A percentile compares a stretch with the other conserved stretches of the same genome.
phyloP scores from a whole-genome alignment of 495 filamentous ascomycete genomes.

The Tuber magnatum region DNA sequence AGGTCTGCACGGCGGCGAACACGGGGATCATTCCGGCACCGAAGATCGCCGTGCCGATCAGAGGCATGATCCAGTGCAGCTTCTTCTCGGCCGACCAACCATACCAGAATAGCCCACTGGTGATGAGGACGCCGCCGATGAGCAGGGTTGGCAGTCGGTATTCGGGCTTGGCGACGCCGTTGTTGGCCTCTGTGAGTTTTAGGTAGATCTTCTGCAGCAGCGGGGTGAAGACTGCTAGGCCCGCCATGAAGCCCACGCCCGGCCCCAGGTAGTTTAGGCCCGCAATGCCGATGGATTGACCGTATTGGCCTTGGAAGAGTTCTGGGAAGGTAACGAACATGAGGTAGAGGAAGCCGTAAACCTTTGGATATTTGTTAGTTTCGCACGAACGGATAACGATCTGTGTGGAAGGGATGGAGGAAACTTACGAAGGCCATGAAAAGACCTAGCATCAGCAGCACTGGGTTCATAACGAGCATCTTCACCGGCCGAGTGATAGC shows the following conservation, averaged over 20 bases:
- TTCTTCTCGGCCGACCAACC: slow-evolving; percentile 57
- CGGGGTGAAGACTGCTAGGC: slow-evolving; percentile 47
- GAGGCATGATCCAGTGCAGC: slow-evolving; percentile 55
- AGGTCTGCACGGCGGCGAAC: slow-evolving; percentile 62
- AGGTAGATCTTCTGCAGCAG: slow-evolving; percentile 51
- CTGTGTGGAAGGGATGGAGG: slow-evolving; percentile 17
- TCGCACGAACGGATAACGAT: slow-evolving; percentile 44
- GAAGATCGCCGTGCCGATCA: slow-evolving; percentile 52
- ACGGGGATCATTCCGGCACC: slow-evolving; percentile 52
- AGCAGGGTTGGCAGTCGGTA: slow-evolving; percentile 56
- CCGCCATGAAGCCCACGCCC: slow-evolving; percentile 51
- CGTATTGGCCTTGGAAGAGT: slow-evolving; percentile 51
- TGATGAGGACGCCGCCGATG: slow-evolving; percentile 49
- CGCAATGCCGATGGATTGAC: slow-evolving; percentile 50
- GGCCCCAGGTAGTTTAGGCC: slow-evolving; percentile 57
- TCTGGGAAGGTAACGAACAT: slow-evolving; percentile 57
- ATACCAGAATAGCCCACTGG: slow-evolving; percentile 54
- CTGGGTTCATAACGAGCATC: slow-evolving; percentile 56
- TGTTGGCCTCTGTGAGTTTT: slow-evolving; percentile 48
- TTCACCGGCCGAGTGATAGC: slow-evolving; percentile 56
- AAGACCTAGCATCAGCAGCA: slow-evolving; percentile 50
- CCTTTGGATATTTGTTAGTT: slow-evolving; percentile 14
- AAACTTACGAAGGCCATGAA: slow-evolving; percentile 42
- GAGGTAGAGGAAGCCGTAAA: slow-evolving; percentile 60
- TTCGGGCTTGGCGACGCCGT: slow-evolving; percentile 51